Percentiles rank a stretch among this genome's conserved stretches.
phyloP scores from a whole-genome alignment of 345 rosid species.

The Eucalyptus pauciflora region DNA sequence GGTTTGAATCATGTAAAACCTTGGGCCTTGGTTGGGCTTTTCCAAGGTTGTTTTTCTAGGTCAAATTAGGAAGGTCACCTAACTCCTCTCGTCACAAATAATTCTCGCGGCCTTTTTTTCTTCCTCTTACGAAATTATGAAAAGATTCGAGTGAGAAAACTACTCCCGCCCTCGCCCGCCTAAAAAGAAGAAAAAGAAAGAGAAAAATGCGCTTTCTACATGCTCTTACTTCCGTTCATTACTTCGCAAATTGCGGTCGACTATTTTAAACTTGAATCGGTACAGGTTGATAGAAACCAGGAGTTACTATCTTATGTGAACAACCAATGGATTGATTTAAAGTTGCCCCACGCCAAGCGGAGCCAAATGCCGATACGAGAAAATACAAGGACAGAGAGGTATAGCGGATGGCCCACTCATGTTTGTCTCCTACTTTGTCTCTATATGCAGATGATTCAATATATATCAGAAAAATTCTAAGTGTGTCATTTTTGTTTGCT shows the following conservation, averaged over 20 bases:
- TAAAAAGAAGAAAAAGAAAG: not conserved
- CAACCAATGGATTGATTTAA: not conserved
- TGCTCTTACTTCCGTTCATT: not conserved
- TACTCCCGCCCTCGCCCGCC: not conserved
- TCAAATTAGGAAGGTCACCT: not conserved
- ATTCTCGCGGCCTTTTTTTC: not conserved
- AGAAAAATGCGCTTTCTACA: too few species aligned
- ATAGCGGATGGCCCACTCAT: not conserved
- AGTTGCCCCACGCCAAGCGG: not conserved
- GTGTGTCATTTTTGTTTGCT: not conserved
- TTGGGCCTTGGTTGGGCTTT: not conserved
- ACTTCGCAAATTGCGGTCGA: not conserved
- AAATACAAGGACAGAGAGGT: not conserved
- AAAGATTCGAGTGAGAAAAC: not conserved
- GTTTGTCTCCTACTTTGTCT: not conserved
- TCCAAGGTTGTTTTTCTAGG: not conserved
- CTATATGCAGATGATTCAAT: not conserved
- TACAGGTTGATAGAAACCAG: fast-evolving
- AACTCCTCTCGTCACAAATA: not conserved
- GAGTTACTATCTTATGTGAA: not conserved
- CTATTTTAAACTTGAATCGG: not conserved
- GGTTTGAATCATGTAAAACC: not conserved
- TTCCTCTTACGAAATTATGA: not conserved
- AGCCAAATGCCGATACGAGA: not conserved
- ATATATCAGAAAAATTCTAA: not conserved